Evolutionary conservation across 352 stramenopile species (phyloP).

Genomic region (Globisporangium takayamanum): DNA sequence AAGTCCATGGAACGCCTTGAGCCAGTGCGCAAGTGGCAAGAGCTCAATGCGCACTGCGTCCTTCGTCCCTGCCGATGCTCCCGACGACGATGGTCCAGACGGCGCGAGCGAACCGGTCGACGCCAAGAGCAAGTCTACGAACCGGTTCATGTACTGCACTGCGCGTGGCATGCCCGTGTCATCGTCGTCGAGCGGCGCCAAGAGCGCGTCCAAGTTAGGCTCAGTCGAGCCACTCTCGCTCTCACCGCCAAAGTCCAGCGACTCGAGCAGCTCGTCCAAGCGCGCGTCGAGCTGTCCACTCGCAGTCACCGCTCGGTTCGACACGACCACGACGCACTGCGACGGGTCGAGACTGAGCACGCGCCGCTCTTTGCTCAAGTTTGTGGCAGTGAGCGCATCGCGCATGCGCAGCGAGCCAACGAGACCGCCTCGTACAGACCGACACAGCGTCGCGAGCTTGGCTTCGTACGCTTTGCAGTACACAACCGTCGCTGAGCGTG

Average conservation of each 20-base stretch:
- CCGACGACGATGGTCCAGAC: background rate
- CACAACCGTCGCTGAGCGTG: constrained; percentile 42
- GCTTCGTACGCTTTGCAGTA: constrained; percentile 56
- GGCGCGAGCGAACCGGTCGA: constrained; percentile 10
- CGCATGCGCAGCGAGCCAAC: constrained; percentile 52
- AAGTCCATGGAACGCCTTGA: constrained; percentile 52
- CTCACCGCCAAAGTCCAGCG: constrained; percentile 28
- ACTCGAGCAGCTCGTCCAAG: constrained; percentile 36
- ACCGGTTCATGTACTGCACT: constrained; percentile 50
- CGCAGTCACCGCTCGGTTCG: constrained; percentile 19
- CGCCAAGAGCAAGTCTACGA: constrained; percentile 50
- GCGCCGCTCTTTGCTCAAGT: constrained; percentile 59
- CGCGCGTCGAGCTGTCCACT: constrained; percentile 27
- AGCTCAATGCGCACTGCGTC: constrained; percentile 40
- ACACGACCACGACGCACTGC: constrained; percentile 63
- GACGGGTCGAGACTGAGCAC: constrained; percentile 64
- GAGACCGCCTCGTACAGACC: constrained; percentile 40
- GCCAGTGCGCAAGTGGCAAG: constrained; percentile 49
- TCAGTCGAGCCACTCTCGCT: constrained; percentile 16
- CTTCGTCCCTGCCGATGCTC: constrained; percentile 19
- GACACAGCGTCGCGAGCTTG: constrained; percentile 43
- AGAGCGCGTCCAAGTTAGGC: constrained; percentile 23
- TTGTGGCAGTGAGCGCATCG: constrained; percentile 41
- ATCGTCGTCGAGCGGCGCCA: constrained; percentile 45
- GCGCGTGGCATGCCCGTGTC: constrained; percentile 50